Conservation (phyloP, 2,329 filamentous ascomycete species). For the Pseudocercospora ulei region DNA sequence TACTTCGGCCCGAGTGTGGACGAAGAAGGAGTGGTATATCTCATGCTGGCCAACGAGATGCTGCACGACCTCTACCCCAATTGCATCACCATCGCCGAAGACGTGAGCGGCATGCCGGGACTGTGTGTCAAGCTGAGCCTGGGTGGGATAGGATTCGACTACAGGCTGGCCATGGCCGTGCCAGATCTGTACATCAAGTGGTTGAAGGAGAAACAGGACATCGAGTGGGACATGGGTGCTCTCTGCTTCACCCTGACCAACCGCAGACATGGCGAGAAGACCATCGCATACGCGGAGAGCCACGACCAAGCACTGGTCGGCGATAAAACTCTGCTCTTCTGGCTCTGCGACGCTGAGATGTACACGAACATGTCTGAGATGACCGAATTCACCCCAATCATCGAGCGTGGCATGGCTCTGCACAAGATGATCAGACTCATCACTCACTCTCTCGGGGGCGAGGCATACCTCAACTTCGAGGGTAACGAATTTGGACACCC, state of each 20-base stretch:
- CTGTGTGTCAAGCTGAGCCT: slow-evolving; percentile 75
- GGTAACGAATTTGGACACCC: slow-evolving; percentile 98
- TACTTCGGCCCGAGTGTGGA: slow-evolving; percentile 88
- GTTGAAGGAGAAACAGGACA: slow-evolving; percentile 81
- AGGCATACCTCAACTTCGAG: slow-evolving; percentile 97
- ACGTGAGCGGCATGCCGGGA: slow-evolving; percentile 98
- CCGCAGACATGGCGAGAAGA: slow-evolving; percentile 90
- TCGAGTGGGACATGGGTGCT: slow-evolving; percentile 80
- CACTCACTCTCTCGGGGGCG: slow-evolving; percentile 82
- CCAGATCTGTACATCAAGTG: slow-evolving; percentile 99
- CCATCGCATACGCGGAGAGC: slow-evolving; percentile 54
- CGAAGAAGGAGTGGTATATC: slow-evolving; percentile 85
- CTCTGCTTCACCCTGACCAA: slow-evolving; percentile 86
- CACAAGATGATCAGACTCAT: slow-evolving; percentile 97
- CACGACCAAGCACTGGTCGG: slow-evolving; percentile 46
- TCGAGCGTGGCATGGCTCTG: slow-evolving; percentile 80
- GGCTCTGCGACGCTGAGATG: slow-evolving; percentile 91
- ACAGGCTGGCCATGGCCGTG: slow-evolving; percentile 92
- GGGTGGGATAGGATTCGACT: slow-evolving; percentile 93
- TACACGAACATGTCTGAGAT: slow-evolving; percentile 95
- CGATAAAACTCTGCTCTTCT: slow-evolving; percentile 95
- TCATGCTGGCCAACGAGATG: slow-evolving; percentile 95
- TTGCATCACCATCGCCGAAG: slow-evolving; percentile 85
- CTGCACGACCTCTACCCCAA: slow-evolving; percentile 82
- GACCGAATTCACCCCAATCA: slow-evolving; percentile 72